Conservation (phyloP, 2,329 filamentous ascomycete species). For the Alternaria solani region DNA sequence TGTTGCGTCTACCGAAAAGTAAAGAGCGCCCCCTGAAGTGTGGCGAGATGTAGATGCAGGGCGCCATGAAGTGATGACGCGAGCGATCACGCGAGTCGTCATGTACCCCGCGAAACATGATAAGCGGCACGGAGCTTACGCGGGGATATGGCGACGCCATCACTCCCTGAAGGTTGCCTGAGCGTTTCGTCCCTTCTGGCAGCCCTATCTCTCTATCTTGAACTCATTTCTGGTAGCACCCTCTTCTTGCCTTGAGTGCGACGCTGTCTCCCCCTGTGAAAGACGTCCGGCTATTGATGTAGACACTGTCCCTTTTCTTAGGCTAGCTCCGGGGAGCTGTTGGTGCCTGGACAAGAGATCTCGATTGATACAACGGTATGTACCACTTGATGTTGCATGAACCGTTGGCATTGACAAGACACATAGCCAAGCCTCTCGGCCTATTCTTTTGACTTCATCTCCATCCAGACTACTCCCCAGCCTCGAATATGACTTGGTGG, state of each 20-base stretch:
- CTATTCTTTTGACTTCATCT: not conserved
- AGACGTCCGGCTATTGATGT: conserved; percentile 5
- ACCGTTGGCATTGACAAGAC: not conserved
- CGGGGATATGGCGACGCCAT: conserved; percentile 31
- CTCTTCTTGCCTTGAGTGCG: not conserved
- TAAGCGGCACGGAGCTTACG: conserved; percentile 36
- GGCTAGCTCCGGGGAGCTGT: conserved; percentile 14
- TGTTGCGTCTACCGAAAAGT: not conserved
- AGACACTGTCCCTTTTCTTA: conserved; percentile 6
- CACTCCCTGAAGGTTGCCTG: conserved; percentile 14
- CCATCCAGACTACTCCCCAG: not conserved
- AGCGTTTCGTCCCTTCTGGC: not conserved
- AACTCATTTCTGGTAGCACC: not conserved
- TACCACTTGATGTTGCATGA: not conserved
- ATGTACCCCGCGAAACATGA: conserved; percentile 37
- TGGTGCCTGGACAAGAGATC: conserved; percentile 10
- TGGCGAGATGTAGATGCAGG: not conserved
- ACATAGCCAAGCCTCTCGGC: not conserved
- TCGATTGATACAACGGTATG: conserved; percentile 9
- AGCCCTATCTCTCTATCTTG: not conserved
- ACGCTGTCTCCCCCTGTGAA: not conserved
- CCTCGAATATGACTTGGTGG: conserved; percentile 39
- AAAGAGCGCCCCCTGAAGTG: not conserved
- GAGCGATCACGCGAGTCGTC: conserved; percentile 31
- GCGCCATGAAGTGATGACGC: conserved; percentile 15